These are phyloP conservation scores for Microbotryum scabiosae DNA, from an alignment of 1,284 basidiomycete species.

Conservation along the genomic window DNA sequence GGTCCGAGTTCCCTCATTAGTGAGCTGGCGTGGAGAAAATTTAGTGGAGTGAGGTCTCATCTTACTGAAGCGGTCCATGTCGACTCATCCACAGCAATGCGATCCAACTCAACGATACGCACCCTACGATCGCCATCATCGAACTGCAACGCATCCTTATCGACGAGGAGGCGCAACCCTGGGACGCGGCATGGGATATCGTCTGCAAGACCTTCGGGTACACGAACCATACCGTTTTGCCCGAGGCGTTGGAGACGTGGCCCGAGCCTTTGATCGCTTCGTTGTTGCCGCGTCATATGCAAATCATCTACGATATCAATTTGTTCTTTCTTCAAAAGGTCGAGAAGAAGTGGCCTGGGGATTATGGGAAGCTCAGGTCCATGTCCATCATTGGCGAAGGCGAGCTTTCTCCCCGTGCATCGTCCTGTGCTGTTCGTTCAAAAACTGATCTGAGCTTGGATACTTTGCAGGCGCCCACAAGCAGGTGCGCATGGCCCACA, in stretches of 20 bases:
- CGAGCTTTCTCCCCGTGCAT: constrained; percentile 22
- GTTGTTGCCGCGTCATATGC: constrained; percentile 67
- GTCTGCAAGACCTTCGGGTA: constrained; percentile 83
- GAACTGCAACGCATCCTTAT: constrained; percentile 77
- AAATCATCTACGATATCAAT: constrained; percentile 77
- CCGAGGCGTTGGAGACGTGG: constrained; percentile 62
- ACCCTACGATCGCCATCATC: constrained; percentile 86
- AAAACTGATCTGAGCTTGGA: neutral
- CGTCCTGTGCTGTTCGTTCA: neutral
- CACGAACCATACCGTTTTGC: constrained; percentile 68
- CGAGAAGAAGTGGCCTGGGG: constrained; percentile 73
- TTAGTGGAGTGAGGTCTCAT: neutral
- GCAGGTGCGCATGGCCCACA: constrained; percentile 78
- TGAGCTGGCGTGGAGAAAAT: neutral
- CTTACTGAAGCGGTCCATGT: constrained; percentile 29
- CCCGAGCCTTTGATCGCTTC: constrained; percentile 69
- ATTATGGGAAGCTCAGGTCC: constrained; percentile 49
- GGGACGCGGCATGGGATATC: constrained; percentile 75
- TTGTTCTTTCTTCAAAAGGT: constrained; percentile 52
- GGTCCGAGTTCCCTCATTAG: constrained; percentile 66
- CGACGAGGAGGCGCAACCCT: constrained; percentile 79
- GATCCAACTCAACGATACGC: constrained; percentile 89
- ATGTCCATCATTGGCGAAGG: constrained; percentile 84
- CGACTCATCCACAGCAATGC: constrained; percentile 47
- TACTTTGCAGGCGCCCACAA: constrained; percentile 55